A percentile compares a stretch with the other conserved stretches of the same genome.
Conservation (phyloP, 192 early-diverging fungal species). For the Umbelopsis isabellina region DNA sequence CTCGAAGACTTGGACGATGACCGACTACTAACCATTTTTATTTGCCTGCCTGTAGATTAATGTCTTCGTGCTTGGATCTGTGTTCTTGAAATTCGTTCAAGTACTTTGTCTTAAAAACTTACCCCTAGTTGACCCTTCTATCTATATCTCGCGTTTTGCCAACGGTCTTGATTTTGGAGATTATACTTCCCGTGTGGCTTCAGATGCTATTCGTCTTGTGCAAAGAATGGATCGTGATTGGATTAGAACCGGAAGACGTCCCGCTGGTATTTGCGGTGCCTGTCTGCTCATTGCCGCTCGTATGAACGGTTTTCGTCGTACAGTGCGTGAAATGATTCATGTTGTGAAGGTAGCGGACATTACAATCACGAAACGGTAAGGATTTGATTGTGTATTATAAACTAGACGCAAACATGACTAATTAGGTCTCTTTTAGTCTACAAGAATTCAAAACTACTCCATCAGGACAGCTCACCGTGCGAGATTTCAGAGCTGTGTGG, state of each 20-base stretch:
- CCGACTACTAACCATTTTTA: background rate
- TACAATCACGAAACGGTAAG: constrained; percentile 77
- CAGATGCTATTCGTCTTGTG: constrained; percentile 81
- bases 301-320: constrained; percentile 88
- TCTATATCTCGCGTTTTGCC: constrained; percentile 94
- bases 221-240: constrained; percentile 94
- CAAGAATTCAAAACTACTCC: constrained; percentile 84
- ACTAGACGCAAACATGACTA: background rate
- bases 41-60: constrained; percentile 54
- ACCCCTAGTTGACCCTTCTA: constrained; percentile 87
- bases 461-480: constrained; percentile 72
- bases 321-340: constrained; percentile 80
- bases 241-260: constrained; percentile 87
- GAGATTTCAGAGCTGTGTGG: constrained; percentile 83
- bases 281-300: constrained; percentile 86
- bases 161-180: constrained; percentile 89
- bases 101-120: constrained; percentile 55
- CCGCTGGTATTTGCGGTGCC: constrained; percentile 94
- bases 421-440: constrained; percentile 48
- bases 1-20: background rate
- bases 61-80: constrained; percentile 86
- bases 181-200: constrained; percentile 72
- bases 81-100: constrained; percentile 77
- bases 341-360: constrained; percentile 90
- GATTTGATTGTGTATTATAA: background rate